Percentiles rank a stretch among this genome's conserved stretches.
Conservation (phyloP, 305 asterid genomes). For the Andrographis paniculata region DNA sequence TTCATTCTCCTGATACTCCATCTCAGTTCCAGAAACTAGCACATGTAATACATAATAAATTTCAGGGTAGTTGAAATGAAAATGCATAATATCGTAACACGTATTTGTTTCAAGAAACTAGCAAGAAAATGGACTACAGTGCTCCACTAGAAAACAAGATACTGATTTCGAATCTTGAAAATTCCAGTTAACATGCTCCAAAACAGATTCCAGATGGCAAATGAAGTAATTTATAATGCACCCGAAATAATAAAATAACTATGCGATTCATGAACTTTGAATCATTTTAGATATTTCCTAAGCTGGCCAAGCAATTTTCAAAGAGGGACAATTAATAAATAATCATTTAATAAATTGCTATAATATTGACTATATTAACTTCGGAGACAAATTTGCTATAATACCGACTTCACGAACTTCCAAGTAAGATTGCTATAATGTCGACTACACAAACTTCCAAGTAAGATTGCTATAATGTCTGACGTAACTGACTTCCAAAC, state of each 20-base stretch:
- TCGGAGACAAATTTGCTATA: no score
- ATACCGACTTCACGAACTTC: no score
- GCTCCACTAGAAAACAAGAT: conserved; percentile 4
- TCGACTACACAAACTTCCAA: no score
- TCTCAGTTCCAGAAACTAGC: conserved; percentile 23
- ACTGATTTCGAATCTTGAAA: conserved; percentile 1
- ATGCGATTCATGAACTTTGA: no score
- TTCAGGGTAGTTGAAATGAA: conserved; percentile 10
- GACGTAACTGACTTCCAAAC: conserved; percentile 3
- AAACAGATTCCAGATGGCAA: background rate
- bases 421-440: background rate
- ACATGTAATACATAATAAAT: conserved; percentile 5
- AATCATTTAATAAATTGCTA: background rate
- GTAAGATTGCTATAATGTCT: background rate
- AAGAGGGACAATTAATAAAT: conserved; percentile 2
- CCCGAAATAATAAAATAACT: background rate
- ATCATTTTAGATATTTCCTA: background rate
- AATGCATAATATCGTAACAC: conserved; percentile 7
- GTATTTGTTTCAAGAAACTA: conserved; percentile 13
- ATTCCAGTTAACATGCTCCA: conserved; percentile 5
- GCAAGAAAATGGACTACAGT: background rate
- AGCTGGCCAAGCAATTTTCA: background rate
- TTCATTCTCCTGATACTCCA: conserved; percentile 19
- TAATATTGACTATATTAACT: no score
- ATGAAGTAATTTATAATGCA: background rate